These are phyloP conservation scores for Leavenworthia alabamica DNA, from an alignment of 345 rosid genomes.

Conservation along the genomic window DNA sequence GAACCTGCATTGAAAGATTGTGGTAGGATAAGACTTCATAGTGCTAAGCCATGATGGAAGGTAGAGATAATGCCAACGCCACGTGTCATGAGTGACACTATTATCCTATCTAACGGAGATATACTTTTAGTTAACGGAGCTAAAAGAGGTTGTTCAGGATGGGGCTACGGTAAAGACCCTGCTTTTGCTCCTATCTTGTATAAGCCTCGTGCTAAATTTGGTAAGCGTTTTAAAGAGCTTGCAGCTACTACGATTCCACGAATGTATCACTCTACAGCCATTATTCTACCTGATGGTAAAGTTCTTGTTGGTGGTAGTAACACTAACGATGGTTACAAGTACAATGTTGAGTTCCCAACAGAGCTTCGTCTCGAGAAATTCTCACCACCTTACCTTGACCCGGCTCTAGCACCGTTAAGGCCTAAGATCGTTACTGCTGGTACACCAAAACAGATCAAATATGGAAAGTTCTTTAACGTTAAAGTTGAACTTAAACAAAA, in stretches of 20 bases:
- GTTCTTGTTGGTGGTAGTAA: conserved; percentile 62
- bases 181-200: conserved; percentile 51
- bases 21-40: conserved; percentile 46
- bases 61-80: conserved; percentile 62
- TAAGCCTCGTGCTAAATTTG: conserved; percentile 17
- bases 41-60: conserved; percentile 46
- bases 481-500: conserved; percentile 16
- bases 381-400: conserved; percentile 65
- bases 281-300: conserved; percentile 50
- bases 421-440: conserved; percentile 28
- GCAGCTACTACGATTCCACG: conserved; percentile 45
- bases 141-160: conserved; percentile 59
- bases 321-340: conserved; percentile 55
- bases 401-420: conserved; percentile 22
- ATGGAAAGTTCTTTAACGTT: conserved; percentile 23
- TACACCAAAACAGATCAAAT: conserved; percentile 17
- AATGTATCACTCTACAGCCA: conserved; percentile 60
- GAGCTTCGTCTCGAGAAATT: conserved; percentile 67
- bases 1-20: conserved; percentile 52
- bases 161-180: conserved; percentile 63
- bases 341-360: conserved; percentile 51
- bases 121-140: conserved; percentile 67
- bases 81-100: conserved; percentile 68
- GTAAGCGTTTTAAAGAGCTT: conserved; percentile 36
- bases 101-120: conserved; percentile 66